Conservation (phyloP, 371 early-diverging fungal species). For the Rhizomucor pusillus region DNA sequence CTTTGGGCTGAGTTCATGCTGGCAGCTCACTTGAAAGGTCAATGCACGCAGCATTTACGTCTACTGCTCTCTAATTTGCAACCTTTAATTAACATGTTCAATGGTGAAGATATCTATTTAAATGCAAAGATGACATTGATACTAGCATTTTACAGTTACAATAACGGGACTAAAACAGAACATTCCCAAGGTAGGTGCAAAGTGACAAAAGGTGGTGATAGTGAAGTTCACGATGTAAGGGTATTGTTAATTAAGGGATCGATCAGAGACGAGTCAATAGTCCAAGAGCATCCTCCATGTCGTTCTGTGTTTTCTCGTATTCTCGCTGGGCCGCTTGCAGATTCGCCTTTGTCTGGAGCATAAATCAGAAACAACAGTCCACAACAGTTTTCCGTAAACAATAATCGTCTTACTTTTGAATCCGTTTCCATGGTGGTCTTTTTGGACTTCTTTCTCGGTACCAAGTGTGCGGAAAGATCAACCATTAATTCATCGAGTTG, state of each 20-base stretch:
- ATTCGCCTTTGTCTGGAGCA: background rate
- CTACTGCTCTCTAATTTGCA: too few species aligned
- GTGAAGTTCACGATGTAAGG: too few species aligned
- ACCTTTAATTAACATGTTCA: too few species aligned
- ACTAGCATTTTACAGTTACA: too few species aligned
- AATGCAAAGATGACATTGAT: too few species aligned
- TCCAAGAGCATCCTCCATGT: slow-evolving; percentile 43
- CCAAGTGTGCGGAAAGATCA: slow-evolving; percentile 27
- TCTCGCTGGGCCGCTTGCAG: slow-evolving; percentile 34
- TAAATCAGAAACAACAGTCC: background rate
- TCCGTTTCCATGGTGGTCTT: slow-evolving; percentile 13
- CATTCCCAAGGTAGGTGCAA: too few species aligned
- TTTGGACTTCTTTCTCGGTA: slow-evolving; percentile 25
- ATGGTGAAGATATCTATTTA: too few species aligned
- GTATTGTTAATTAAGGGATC: background rate
- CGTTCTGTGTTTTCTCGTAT: slow-evolving; percentile 44
- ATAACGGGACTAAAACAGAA: too few species aligned
- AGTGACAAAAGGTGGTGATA: too few species aligned
- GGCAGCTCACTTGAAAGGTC: too few species aligned
- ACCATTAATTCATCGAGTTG: slow-evolving; percentile 35
- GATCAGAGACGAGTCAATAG: slow-evolving; percentile 33
- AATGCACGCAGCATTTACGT: too few species aligned
- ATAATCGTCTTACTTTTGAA: background rate
- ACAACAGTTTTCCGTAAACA: background rate
- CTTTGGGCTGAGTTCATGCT: too few species aligned